Evolutionary conservation across 495 filamentous ascomycete species (phyloP), one percentile per base, ranked within the genome.

Genomic region (Penicillium verhagenii): DNA sequence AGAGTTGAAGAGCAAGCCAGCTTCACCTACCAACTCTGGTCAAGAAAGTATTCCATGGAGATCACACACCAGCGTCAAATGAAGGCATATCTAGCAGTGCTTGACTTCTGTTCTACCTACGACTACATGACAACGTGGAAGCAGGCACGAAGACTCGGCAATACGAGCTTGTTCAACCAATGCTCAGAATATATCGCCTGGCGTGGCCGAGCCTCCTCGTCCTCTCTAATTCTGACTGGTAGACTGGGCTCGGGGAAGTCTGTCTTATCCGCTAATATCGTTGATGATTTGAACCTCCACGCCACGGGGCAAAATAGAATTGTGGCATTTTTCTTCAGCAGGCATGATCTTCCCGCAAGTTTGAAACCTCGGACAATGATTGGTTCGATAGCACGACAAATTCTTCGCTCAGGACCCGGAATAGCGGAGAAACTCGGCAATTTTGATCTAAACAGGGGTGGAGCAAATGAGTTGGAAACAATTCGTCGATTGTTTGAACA

Each of bases 241-340:
- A 78, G 68, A 39, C 62, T 77, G 18, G 74, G 73, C 19, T 72
- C 67, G 13, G 74, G 72, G 4, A 76, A 78, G 55, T 71, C 72
- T 6, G 69, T 74, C 35, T 51, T 74, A 25, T 52, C 75, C 39
- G 71, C 72, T 11, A 78, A 75, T 59, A 67, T 78, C 18, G 65
- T 76, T 24, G 66, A 75, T 52, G 71, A 78, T 48, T 50, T 78
- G 28, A 61, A 66, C 56, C 53, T 73, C 37, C 6, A 59, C 43
- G 42, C 58, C n/a, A 16, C 33, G 42, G 56, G 19, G 38, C 31
- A 45, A 13, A 26, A 26, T 1, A 18, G 21, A 21, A 45, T 53
- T 19, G 60, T 75, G 18, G 66, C 66, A 2, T 77, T 73, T 54
- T 78, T 76, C 63, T 78, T 78, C 60, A 75, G 66, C 52, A 54